These are phyloP conservation scores for Effrenium voratum DNA, from an alignment of 73 alveolate species.

Conservation along the genomic window DNA sequence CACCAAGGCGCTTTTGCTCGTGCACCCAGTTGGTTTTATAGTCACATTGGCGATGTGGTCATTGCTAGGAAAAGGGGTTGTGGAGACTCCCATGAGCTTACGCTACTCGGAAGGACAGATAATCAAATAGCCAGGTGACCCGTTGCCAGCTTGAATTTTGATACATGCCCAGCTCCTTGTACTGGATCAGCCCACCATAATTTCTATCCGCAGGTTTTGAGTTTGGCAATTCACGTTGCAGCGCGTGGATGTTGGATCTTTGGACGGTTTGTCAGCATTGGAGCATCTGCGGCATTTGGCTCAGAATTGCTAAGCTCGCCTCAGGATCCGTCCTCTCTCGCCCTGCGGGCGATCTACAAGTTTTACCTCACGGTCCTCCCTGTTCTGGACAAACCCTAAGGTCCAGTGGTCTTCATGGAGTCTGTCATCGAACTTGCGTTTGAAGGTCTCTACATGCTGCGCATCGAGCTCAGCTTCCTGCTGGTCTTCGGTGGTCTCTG, in stretches of 20 bases:
- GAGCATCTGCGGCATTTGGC: constrained; percentile 22
- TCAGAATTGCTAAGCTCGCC: constrained; percentile 90
- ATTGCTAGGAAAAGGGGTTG: no score
- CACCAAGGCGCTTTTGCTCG: no score
- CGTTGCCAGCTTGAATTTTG: no score
- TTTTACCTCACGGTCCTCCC: constrained; percentile 66
- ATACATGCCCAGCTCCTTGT: not conserved
- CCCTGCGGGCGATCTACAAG: constrained; percentile 93
- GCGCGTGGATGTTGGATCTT: not conserved
- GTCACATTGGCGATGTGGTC: no score
- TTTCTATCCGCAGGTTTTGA: not conserved
- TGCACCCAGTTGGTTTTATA: no score
- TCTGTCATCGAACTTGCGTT: constrained; percentile 91
- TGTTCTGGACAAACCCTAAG: constrained; percentile 94
- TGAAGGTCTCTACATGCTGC: constrained; percentile 94
- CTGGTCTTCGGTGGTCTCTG: constrained; percentile 68
- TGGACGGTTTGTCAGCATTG: not conserved
- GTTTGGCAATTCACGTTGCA: not conserved
- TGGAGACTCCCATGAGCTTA: no score
- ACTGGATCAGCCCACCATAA: not conserved
- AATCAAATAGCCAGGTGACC: no score
- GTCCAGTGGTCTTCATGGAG: constrained; percentile 93
- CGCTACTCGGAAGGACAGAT: no score
- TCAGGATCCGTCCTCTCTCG: constrained; percentile 94
- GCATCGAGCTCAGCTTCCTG: constrained; percentile 80